Evolutionary conservation across 331 rosid species (phyloP).

Genomic region (Acacia concinna): DNA sequence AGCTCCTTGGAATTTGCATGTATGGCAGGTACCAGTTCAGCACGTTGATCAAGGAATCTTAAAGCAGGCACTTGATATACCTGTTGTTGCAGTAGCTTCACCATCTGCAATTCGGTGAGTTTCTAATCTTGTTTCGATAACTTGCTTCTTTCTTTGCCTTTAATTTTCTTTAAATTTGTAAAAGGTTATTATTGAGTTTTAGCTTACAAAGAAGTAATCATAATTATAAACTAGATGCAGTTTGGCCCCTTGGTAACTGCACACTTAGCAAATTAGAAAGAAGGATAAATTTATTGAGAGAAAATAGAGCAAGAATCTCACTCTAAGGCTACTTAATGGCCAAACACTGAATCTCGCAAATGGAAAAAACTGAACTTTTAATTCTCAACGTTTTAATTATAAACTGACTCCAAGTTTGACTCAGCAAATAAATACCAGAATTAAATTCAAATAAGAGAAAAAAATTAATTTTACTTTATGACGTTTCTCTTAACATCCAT

Average conservation of each 20-base stretch:
- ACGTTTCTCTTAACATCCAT: background rate
- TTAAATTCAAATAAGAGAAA: background rate
- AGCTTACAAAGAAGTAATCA: constrained; percentile 3
- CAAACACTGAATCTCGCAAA: background rate
- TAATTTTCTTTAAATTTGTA: background rate
- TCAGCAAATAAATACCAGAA: background rate
- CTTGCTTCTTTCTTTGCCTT: background rate
- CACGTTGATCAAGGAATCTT: constrained; percentile 59
- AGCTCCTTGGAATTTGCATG: constrained; percentile 28
- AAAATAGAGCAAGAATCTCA: background rate
- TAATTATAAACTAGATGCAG: background rate
- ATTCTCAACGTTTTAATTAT: background rate
- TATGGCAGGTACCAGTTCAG: constrained; percentile 76
- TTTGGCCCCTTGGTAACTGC: constrained; percentile 3
- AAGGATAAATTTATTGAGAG: background rate
- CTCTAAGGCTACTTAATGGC: background rate
- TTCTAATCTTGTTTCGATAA: constrained; percentile 5
- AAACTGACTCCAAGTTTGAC: background rate
- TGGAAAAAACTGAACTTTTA: background rate
- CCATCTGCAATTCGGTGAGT: constrained; percentile 87
- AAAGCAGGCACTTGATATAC: constrained; percentile 72
- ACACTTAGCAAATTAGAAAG: background rate
- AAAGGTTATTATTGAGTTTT: constrained; percentile 5
- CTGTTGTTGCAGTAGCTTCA: constrained; percentile 92
- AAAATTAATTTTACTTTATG: background rate